Conservation (phyloP, 2,329 filamentous ascomycete genomes). For the Trichoderma guizhouense region DNA sequence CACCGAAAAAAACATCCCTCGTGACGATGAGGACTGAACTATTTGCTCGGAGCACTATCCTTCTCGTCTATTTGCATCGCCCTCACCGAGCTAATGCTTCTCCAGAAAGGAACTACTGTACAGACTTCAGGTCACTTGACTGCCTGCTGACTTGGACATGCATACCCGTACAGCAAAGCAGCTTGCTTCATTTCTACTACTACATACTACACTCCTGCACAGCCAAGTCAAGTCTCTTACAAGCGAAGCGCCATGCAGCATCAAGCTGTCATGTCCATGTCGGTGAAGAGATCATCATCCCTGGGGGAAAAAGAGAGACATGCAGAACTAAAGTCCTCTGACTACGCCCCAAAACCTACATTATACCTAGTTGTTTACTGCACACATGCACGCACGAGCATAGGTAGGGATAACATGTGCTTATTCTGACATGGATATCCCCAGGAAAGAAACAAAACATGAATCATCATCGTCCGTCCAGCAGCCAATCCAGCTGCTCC, state of each 20-base stretch:
- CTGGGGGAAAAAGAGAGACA: background rate
- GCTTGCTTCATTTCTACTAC: background rate
- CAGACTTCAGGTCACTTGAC: background rate
- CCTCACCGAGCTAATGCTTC: background rate
- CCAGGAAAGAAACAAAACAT: background rate
- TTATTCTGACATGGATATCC: background rate
- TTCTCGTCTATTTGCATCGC: too few species aligned
- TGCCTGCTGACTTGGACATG: conserved; percentile 1
- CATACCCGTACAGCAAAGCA: background rate
- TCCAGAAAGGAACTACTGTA: background rate
- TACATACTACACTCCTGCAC: background rate
- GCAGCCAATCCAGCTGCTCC: background rate
- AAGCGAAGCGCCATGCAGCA: background rate
- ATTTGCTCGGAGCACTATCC: background rate
- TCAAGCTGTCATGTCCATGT: background rate
- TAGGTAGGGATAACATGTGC: background rate
- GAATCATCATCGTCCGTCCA: background rate
- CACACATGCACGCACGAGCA: background rate
- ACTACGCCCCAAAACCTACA: background rate
- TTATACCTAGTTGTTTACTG: background rate
- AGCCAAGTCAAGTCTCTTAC: background rate
- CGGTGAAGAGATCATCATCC: background rate
- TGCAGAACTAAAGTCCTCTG: background rate
- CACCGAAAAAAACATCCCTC: background rate
- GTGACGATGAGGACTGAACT: background rate